A percentile compares a stretch with the other conserved stretches of the same genome.
Conservation (phyloP, 805 yeast genomes). For the Barnettozyma sucrosica region DNA sequence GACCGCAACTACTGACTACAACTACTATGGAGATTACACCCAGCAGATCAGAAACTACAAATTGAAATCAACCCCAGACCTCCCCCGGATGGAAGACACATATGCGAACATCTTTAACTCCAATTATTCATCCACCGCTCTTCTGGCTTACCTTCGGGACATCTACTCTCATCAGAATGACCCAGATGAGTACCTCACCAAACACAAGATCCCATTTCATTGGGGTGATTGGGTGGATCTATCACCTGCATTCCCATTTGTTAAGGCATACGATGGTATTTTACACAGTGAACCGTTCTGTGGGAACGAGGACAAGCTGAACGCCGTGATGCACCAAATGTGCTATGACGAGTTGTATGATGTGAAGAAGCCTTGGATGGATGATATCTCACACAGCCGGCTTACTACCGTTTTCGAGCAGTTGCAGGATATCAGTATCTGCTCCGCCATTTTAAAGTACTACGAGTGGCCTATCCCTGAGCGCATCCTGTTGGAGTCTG, state of each 20-base stretch:
- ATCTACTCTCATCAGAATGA: conserved; percentile 11
- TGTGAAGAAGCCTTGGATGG: conserved; percentile 23
- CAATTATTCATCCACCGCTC: conserved; percentile 19
- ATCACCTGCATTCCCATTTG: conserved; percentile 24
- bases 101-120: conserved; percentile 12
- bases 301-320: conserved; percentile 5
- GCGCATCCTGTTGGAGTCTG: conserved; percentile 24
- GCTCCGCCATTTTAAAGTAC: conserved; percentile 26
- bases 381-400: conserved; percentile 13
- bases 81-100: conserved; percentile 3
- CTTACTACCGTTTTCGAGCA: conserved; percentile 21
- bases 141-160: conserved; percentile 7
- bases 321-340: conserved; percentile 9
- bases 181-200: conserved; percentile 14
- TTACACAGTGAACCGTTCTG: conserved; percentile 3
- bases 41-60: background rate
- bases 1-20: conserved; percentile 4
- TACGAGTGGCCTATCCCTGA: conserved; percentile 26
- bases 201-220: conserved; percentile 20
- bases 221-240: conserved; percentile 32
- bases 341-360: conserved; percentile 22
- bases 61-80: conserved; percentile 1
- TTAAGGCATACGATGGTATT: conserved; percentile 24
- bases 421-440: conserved; percentile 23
- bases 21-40: conserved; percentile 5